Conservation (phyloP, 306 rosid species). For the Begonia peltatifolia region DNA sequence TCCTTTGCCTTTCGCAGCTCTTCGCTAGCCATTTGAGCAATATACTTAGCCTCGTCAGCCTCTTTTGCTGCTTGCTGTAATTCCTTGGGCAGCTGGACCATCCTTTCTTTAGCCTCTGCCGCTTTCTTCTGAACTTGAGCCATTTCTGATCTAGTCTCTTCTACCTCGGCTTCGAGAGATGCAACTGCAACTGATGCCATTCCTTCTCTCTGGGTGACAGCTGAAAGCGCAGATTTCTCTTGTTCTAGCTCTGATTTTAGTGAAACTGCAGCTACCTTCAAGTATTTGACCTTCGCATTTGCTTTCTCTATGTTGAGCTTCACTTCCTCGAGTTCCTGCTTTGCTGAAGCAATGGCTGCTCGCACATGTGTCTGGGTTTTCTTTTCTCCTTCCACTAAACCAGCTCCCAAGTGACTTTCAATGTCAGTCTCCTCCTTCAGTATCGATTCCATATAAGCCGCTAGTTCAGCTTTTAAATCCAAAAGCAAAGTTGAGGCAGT, state of each 20-base stretch:
- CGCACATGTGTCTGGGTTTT: slow-evolving; percentile 36
- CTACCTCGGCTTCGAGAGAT: slow-evolving; percentile 70
- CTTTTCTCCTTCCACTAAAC: slow-evolving; percentile 28
- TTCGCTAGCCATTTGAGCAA: slow-evolving; percentile 45
- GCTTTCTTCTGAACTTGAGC: slow-evolving; percentile 77
- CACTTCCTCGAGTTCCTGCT: slow-evolving; percentile 65
- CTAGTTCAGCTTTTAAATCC: slow-evolving; percentile 71
- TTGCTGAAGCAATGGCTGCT: slow-evolving; percentile 52
- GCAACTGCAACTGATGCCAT: slow-evolving; percentile 79
- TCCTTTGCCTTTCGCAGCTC: slow-evolving; percentile 54
- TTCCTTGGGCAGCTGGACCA: slow-evolving; percentile 57
- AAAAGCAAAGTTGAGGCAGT: slow-evolving; percentile 57
- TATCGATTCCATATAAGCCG: slow-evolving; percentile 75
- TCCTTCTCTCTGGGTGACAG: slow-evolving; percentile 72
- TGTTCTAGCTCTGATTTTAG: slow-evolving; percentile 55
- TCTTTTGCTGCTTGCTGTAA: slow-evolving; percentile 64
- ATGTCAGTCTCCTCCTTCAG: slow-evolving; percentile 36
- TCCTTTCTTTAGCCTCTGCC: slow-evolving; percentile 63
- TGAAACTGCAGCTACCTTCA: slow-evolving; percentile 66
- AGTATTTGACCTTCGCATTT: slow-evolving; percentile 47
- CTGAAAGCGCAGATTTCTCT: slow-evolving; percentile 49
- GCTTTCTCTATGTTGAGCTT: slow-evolving; percentile 71
- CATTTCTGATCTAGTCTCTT: slow-evolving; percentile 61
- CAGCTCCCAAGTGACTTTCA: slow-evolving; percentile 22
- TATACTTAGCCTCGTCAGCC: slow-evolving; percentile 61